A percentile compares a stretch with the other conserved stretches of the same genome.
Evolutionary conservation across 768 basidiomycete species (phyloP).

Genomic region (Suillus fuscotomentosus): DNA sequence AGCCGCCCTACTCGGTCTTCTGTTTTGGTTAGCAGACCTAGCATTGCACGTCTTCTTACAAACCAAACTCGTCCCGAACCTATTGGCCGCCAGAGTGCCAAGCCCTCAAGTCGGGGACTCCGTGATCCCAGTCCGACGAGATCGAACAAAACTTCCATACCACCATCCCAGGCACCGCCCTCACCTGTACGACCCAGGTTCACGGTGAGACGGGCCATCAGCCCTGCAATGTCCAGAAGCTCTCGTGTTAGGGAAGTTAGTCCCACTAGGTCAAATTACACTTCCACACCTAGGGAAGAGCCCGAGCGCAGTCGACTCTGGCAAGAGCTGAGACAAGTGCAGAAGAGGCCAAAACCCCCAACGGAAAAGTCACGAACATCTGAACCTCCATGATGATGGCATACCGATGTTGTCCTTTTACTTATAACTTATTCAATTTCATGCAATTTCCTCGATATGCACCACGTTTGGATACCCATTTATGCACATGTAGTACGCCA

Average conservation of each 20-base stretch:
- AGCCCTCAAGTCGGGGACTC: slow-evolving; percentile 21
- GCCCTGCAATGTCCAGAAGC: slow-evolving; percentile 35
- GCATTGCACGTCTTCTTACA: slow-evolving; percentile 39
- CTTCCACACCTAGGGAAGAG: slow-evolving; percentile 32
- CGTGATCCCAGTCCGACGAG: slow-evolving; percentile 33
- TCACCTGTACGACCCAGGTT: slow-evolving; percentile 34
- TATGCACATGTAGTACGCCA: slow-evolving; percentile 4
- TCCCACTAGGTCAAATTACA: slow-evolving; percentile 24
- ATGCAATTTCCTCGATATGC: slow-evolving; percentile 9
- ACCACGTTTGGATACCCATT: slow-evolving; percentile 3
- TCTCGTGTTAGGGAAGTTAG: slow-evolving; percentile 28
- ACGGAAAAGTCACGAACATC: slow-evolving; percentile 42
- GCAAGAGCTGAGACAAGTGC: slow-evolving; percentile 53
- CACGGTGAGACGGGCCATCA: slow-evolving; percentile 35
- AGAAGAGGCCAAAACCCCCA: slow-evolving; percentile 43
- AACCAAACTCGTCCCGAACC: slow-evolving; percentile 29
- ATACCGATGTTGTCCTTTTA: neutral
- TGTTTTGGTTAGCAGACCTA: slow-evolving; percentile 27
- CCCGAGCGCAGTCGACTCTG: slow-evolving; percentile 47
- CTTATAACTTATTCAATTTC: slow-evolving; percentile 1
- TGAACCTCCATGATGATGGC: slow-evolving; percentile 30
- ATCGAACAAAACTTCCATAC: slow-evolving; percentile 22
- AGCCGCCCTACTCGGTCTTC: slow-evolving; percentile 24
- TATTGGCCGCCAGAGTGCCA: slow-evolving; percentile 24
- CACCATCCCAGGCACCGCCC: slow-evolving; percentile 20